Evolutionary conservation across 1,139 yeast genomes (phyloP), one percentile per base, ranked within the genome.

Genomic region (Pichia sp.): DNA sequence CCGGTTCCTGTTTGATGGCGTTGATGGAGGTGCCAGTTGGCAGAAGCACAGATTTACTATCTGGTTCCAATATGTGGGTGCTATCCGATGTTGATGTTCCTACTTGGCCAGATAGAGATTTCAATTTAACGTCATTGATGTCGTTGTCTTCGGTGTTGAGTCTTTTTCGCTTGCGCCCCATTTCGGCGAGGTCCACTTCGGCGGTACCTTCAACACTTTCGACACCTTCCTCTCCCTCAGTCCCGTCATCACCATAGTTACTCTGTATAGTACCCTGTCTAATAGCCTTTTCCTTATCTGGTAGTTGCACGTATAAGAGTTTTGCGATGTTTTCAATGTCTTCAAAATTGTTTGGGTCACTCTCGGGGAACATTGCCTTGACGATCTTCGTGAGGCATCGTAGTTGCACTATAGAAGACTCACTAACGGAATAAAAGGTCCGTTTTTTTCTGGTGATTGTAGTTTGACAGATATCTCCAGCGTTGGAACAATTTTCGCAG

Each of bases 351-450:
- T 58, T 51, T 20, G 57, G 53, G 38, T 65, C 67, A 12, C 54
- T 47, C 14, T 62, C 60, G 0, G 69, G 69, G 32, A 54, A 59
- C 14, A 63, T 42, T 0, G 61, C 59, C 13, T 48, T 48, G 2
- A 65, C 52, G 13, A 65, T 44, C 17, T 49, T 40, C 13, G 51
- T 32, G 25, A 64, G 41, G 27, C 63, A 55, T 43, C 56, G 58
- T 24, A 56, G 44, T 5, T 62, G 62, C 18, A 58, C 35, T 31
- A 56, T 52, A 35, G 60, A 61, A 18, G 53, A 41, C 30, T 41
- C 44, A 34, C 39, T 39, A 8, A 36, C 42, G 1, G 63, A 55
- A 8, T 55, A 57, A 29, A 51, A 48, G 1, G 54, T 51, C 11
- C 58, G 42, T 31, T 59, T 49, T 37, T 62, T 53, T 27, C 67